A percentile compares a stretch with the other conserved stretches of the same genome.
Evolutionary conservation across 352 stramenopile genomes (phyloP).

Genomic region (Peronospora destructor): DNA sequence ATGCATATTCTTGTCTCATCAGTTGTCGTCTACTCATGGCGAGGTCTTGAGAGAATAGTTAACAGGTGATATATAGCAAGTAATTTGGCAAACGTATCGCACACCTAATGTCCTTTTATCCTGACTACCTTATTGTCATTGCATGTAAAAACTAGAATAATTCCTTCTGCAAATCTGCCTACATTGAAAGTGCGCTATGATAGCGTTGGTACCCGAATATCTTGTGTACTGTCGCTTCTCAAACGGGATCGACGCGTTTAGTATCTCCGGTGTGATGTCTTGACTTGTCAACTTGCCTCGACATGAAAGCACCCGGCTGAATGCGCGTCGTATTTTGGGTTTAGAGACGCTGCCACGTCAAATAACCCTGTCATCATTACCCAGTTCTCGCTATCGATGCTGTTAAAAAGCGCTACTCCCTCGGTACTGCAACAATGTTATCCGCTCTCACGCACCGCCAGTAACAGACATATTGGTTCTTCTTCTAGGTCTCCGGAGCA

Average conservation of each 20-base stretch:
- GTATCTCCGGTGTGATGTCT: conserved; percentile 17
- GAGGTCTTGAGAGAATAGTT: conserved; percentile 46
- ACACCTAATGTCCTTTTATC: too few species aligned
- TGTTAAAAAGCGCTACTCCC: not conserved
- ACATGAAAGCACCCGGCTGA: conserved; percentile 3
- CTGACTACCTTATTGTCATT: conserved; percentile 36
- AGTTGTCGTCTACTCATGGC: conserved; percentile 45
- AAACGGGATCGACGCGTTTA: conserved; percentile 21
- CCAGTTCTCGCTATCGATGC: not conserved
- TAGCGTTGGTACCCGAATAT: conserved; percentile 44
- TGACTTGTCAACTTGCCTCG: conserved; percentile 26
- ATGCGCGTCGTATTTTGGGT: not conserved
- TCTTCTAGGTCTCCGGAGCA: too few species aligned
- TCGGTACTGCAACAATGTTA: not conserved
- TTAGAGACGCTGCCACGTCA: not conserved
- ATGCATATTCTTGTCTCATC: conserved; percentile 13
- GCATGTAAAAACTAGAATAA: conserved; percentile 68
- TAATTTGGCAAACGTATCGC: too few species aligned
- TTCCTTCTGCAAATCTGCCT: conserved; percentile 22
- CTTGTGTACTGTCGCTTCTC: conserved; percentile 35
- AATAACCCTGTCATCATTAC: conserved; percentile 3
- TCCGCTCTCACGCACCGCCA: not conserved
- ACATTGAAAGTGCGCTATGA: conserved; percentile 36
- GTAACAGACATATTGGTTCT: too few species aligned
- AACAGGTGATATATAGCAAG: conserved; percentile 36